Conservation (phyloP, 345 rosid species). For the Arabidopsis suecica region DNA sequence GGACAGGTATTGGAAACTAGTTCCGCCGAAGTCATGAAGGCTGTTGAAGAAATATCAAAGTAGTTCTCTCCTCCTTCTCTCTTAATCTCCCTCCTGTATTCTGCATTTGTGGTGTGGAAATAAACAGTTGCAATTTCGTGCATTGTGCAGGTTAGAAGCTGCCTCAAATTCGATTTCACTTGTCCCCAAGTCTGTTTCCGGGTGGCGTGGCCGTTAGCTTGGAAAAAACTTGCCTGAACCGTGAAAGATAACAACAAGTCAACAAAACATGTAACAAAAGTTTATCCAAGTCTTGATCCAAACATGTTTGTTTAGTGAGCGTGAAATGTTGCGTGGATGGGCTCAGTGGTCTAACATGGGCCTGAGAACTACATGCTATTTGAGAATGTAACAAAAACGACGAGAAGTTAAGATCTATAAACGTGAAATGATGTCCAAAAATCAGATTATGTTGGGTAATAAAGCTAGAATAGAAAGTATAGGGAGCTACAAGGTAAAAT, state of each 20-base stretch:
- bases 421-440: neutral
- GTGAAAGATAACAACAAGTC: neutral
- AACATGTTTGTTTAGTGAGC: neutral
- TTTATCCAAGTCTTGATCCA: neutral
- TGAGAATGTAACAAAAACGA: neutral
- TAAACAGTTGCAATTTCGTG: neutral
- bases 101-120: neutral
- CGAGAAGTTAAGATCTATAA: neutral
- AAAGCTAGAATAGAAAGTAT: conserved; percentile 11
- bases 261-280: neutral
- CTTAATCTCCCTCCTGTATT: neutral
- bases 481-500: conserved; percentile 15
- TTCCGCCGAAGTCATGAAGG: conserved; percentile 77
- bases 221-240: conserved; percentile 6
- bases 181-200: conserved; percentile 76
- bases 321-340: neutral
- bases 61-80: conserved; percentile 44
- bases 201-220: conserved; percentile 70
- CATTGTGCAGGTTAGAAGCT: conserved; percentile 74
- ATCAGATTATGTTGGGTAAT: neutral
- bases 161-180: conserved; percentile 69
- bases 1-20: conserved; percentile 96
- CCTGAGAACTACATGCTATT: conserved; percentile 9
- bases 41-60: conserved; percentile 90
- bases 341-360: conserved; percentile 21